phyloP scores from a whole-genome alignment of 1,284 basidiomycete genomes.

The Rhodotorula sp. region DNA sequence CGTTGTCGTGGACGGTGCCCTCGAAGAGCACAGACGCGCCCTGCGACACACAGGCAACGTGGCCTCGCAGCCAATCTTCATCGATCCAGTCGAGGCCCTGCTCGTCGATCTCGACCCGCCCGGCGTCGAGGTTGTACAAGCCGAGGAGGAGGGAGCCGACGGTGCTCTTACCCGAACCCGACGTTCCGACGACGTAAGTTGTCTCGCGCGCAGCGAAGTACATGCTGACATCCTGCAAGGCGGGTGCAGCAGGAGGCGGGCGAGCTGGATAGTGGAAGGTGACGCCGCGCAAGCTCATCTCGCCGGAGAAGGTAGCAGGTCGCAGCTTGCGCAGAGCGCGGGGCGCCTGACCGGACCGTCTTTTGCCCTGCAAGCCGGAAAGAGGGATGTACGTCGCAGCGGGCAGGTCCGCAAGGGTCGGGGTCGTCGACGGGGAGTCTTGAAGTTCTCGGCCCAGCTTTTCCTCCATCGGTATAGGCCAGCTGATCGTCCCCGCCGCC shows the following conservation, averaged over 20 bases:
- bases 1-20: conserved; percentile 81
- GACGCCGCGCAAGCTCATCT: conserved; percentile 72
- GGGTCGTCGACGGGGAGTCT: conserved; percentile 21
- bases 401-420: conserved; percentile 9
- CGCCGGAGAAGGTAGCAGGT: conserved; percentile 57
- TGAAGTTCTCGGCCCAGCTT: conserved; percentile 2
- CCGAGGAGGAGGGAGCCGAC: conserved; percentile 77
- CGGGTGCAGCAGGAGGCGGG: conserved; percentile 53
- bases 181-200: conserved; percentile 89
- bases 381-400: conserved; percentile 29
- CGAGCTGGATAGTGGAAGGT: conserved; percentile 86
- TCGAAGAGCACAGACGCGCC: conserved; percentile 77
- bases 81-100: conserved; percentile 75
- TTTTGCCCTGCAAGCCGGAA: conserved; percentile 3
- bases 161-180: conserved; percentile 91
- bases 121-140: conserved; percentile 60
- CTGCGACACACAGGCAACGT: conserved; percentile 75
- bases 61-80: conserved; percentile 65
- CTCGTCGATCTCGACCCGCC: conserved; percentile 72
- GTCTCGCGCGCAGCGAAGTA: conserved; percentile 80
- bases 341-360: conserved; percentile 3
- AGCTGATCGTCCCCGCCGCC: not conserved
- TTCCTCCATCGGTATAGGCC: not conserved
- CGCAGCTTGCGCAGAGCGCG: conserved; percentile 44
- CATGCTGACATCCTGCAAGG: conserved; percentile 65